These are phyloP conservation scores for Eucalyptus marginata DNA, from an alignment of 345 rosid genomes.

Conservation along the genomic window DNA sequence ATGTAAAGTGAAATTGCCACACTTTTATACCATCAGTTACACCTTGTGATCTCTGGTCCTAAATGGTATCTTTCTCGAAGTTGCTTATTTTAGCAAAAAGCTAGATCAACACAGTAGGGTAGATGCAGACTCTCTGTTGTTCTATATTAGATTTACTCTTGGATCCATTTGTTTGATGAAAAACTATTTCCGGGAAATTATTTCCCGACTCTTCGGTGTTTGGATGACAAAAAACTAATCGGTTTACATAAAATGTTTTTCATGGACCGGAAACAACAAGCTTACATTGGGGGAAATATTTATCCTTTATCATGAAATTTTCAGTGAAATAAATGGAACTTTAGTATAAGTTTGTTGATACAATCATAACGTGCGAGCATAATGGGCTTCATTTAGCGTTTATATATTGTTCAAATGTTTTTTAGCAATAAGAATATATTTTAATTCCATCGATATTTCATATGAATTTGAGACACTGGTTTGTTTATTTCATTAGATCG, in stretches of 20 bases:
- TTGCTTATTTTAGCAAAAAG: neutral
- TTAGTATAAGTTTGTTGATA: neutral
- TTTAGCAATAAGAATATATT: too few species aligned
- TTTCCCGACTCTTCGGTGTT: accelerated
- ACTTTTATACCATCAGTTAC: neutral
- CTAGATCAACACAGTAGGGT: neutral
- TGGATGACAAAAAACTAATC: neutral
- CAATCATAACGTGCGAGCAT: neutral
- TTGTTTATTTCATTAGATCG: neutral
- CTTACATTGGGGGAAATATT: neutral
- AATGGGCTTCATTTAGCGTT: neutral
- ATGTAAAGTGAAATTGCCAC: neutral
- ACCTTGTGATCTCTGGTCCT: neutral
- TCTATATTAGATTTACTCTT: neutral
- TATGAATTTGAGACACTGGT: too few species aligned
- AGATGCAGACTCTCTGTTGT: neutral
- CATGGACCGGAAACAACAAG: neutral
- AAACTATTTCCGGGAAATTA: neutral
- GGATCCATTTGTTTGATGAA: neutral
- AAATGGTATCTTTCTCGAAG: neutral
- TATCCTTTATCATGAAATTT: neutral
- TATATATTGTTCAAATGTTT: neutral
- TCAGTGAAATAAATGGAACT: neutral
- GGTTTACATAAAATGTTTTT: neutral
- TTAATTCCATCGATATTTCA: too few species aligned